Conservation (phyloP, 176 grass and related monocot species). For the Bonia amplexicaulis region DNA sequence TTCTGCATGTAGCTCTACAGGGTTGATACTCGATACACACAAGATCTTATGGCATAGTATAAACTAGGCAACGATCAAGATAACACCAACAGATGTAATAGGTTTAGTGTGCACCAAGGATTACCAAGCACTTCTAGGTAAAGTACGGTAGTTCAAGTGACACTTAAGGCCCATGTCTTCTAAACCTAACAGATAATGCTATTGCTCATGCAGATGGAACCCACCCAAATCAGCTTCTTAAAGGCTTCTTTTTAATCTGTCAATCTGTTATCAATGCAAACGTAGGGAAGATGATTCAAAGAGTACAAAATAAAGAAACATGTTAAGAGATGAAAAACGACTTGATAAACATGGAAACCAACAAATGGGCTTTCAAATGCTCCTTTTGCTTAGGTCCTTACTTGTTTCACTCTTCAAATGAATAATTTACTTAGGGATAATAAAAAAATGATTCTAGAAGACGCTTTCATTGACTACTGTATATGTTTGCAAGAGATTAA, state of each 20-base stretch:
- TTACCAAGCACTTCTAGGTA: neutral
- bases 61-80: neutral
- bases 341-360: neutral
- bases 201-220: neutral
- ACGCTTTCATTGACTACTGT: neutral
- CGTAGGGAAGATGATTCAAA: neutral
- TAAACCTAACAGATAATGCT: conserved; percentile 7
- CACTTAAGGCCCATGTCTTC: neutral
- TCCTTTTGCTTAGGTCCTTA: neutral
- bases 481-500: neutral
- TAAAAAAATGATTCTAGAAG: neutral
- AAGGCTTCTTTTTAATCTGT: neutral
- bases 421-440: neutral
- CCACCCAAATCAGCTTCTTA: neutral
- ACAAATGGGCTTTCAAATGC: neutral
- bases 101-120: neutral
- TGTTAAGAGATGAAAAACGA: neutral
- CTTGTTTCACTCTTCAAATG: conserved; percentile 2
- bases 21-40: neutral
- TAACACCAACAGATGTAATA: neutral
- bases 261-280: neutral
- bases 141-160: neutral
- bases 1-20: neutral
- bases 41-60: neutral
- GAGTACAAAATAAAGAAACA: neutral